phyloP scores from a whole-genome alignment of 768 basidiomycete genomes.

The Boletus huronensis region DNA sequence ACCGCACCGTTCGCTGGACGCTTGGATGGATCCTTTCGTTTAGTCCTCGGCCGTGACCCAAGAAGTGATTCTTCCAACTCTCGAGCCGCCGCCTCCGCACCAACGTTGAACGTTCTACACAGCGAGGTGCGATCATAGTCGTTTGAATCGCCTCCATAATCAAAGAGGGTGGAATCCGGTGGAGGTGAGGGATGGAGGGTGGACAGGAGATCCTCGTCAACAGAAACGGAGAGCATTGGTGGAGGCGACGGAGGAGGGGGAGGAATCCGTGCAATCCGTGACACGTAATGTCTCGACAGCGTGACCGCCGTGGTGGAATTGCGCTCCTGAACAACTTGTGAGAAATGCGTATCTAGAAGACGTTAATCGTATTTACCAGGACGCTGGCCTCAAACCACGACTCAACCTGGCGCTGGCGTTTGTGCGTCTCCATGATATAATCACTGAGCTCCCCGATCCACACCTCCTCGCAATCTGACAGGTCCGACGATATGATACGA shows the following conservation, averaged over 20 bases:
- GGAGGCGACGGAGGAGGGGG: constrained; percentile 40
- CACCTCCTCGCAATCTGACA: constrained; percentile 76
- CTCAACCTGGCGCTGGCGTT: constrained; percentile 68
- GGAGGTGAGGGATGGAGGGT: constrained; percentile 37
- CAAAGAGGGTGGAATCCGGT: constrained; percentile 29
- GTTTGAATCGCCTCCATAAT: constrained; percentile 25
- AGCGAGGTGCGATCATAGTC: constrained; percentile 24
- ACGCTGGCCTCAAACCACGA: constrained; percentile 69
- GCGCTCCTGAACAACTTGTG: constrained; percentile 51
- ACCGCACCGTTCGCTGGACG: constrained; percentile 45
- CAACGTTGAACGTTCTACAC: constrained; percentile 21
- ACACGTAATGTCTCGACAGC: constrained; percentile 35
- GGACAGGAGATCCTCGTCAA: constrained; percentile 36
- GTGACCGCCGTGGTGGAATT: constrained; percentile 56
- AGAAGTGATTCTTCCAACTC: constrained; percentile 57
- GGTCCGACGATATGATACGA: constrained; percentile 63
- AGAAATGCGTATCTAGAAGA: not conserved
- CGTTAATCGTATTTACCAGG: constrained; percentile 42
- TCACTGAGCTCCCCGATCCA: constrained; percentile 69
- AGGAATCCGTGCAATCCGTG: constrained; percentile 46
- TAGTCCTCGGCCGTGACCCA: constrained; percentile 35
- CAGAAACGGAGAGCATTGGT: constrained; percentile 26
- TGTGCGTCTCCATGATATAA: constrained; percentile 69
- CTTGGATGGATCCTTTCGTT: constrained; percentile 47
- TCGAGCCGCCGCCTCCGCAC: constrained; percentile 54